Evolutionary conservation across 1,139 yeast species (phyloP).

Genomic region (Taphrina pruni): DNA sequence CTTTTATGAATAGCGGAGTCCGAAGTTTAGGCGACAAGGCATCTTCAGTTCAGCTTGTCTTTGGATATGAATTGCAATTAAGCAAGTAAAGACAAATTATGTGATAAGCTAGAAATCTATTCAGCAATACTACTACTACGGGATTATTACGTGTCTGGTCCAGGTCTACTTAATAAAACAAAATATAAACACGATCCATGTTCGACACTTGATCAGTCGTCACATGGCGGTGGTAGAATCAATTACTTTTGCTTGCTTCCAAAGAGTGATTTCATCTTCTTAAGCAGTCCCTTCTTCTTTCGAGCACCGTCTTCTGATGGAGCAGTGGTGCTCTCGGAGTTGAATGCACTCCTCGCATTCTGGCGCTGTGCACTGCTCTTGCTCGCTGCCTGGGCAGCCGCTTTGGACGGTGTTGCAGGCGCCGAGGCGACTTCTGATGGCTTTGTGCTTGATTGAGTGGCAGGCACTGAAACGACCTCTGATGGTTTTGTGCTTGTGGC

Average conservation of each 20-base stretch:
- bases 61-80: neutral
- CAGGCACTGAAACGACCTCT: conserved; percentile 15
- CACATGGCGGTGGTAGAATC: neutral
- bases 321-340: conserved; percentile 20
- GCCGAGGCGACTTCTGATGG: conserved; percentile 16
- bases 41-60: neutral
- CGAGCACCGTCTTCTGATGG: conserved; percentile 6
- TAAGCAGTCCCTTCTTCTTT: conserved; percentile 33
- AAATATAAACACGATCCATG: neutral
- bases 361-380: conserved; percentile 21
- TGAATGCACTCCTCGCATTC: conserved; percentile 11
- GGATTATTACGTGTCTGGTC: conserved; percentile 1
- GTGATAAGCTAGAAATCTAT: neutral
- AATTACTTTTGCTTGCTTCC: conserved; percentile 24
- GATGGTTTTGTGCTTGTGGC: conserved; percentile 6
- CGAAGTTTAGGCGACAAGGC: conserved; percentile 7
- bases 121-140: neutral
- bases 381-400: conserved; percentile 36
- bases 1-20: neutral
- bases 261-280: conserved; percentile 33
- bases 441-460: conserved; percentile 2
- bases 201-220: no score
- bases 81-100: no score
- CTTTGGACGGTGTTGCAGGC: conserved; percentile 23
- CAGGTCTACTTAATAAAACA: conserved; percentile 3